Percentiles rank a stretch among this genome's conserved stretches.
phyloP scores from a whole-genome alignment of 2,329 filamentous ascomycete genomes.

The Arthrobotrys sinensis region DNA sequence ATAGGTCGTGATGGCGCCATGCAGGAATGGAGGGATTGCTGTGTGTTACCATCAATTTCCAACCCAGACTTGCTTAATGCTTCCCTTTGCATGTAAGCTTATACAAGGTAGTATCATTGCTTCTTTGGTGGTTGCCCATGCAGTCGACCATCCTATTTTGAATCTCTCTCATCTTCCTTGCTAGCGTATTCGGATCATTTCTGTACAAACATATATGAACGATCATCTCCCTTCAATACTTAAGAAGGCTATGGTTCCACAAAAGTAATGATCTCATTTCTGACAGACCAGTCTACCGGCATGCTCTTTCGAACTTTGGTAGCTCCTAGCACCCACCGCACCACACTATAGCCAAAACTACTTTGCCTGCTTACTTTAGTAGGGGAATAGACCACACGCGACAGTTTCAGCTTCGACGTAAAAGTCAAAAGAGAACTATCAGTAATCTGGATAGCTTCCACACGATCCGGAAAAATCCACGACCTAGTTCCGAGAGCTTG shows the following conservation, averaged over 20 bases:
- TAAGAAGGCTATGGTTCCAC: constrained; percentile 45
- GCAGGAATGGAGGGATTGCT: constrained; percentile 49
- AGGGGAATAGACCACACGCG: constrained; percentile 3
- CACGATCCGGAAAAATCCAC: constrained; percentile 21
- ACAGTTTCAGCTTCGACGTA: constrained; percentile 15
- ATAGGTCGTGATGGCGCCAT: constrained; percentile 53
- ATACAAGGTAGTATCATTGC: constrained; percentile 45
- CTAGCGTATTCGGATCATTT: constrained; percentile 58
- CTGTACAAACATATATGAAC: constrained; percentile 18
- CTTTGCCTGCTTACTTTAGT: background rate
- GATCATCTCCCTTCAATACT: constrained; percentile 43
- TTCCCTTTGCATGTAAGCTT: constrained; percentile 55
- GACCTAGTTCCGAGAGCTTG: background rate
- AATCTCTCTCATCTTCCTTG: constrained; percentile 52
- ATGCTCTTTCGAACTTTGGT: constrained; percentile 6
- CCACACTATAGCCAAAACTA: background rate
- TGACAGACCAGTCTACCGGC: constrained; percentile 19
- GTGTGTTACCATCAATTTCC: constrained; percentile 58
- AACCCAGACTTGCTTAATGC: constrained; percentile 43
- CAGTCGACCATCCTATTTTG: constrained; percentile 57
- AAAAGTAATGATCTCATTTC: constrained; percentile 47
- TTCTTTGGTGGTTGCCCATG: constrained; percentile 40
- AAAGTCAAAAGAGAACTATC: background rate
- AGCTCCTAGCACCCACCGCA: background rate
- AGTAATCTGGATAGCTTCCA: constrained; percentile 21